Base-by-base conservation (phyloP, 2,329 filamentous ascomycete genomes). In the Ilyonectria mors-panacis region DNA sequence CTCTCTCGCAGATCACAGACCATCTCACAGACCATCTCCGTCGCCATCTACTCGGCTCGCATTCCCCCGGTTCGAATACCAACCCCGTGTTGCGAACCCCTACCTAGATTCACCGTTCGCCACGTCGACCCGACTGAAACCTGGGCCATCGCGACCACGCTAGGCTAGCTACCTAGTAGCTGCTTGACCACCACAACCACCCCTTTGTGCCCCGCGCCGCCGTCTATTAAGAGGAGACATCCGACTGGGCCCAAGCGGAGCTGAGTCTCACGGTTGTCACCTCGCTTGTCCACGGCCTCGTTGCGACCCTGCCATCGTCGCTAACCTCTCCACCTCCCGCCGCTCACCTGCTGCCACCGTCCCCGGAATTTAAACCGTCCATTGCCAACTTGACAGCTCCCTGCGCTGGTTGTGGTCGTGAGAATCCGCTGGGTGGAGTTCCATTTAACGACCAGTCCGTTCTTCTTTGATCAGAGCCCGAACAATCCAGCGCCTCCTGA, bases 51-150 rank as follows among this genome's bases (percentile, higher is more conserved):
- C 57, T 69, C 45, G 60, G 63, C 58, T 61, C 63, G 39, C 54
- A 47, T 50, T 54, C 57, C 51, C 33, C 48, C 39, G 56, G 65
- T 60, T 61, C 55, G 61, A 50, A 70, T 64, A 69, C 62, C 54
- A 55, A 68, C 65, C 64, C 71, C 58, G 65, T 71, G 66, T 71
- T 62, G 62, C 63, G 35, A 71, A 65, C 73, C 73, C 65, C 62
- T 66, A 68, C 67, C 73, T 75, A 74, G 69, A 71, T 70, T 70
- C 72, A 75, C 73, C 72, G 73, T 72, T 71, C 63, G 63, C 65
- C 64, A 74, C 73, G 66, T 69, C 69, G 72, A 75, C 57, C 71
- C 70, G 72, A 75, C 73, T 75, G 73, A 75, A 75, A 75, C 73
- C 67, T 74, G 67, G 71, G 55, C 69, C 72, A 75, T 70, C 69